Base-by-base conservation (phyloP, 805 yeast genomes). In the Wickerhamomyces silvicola region DNA sequence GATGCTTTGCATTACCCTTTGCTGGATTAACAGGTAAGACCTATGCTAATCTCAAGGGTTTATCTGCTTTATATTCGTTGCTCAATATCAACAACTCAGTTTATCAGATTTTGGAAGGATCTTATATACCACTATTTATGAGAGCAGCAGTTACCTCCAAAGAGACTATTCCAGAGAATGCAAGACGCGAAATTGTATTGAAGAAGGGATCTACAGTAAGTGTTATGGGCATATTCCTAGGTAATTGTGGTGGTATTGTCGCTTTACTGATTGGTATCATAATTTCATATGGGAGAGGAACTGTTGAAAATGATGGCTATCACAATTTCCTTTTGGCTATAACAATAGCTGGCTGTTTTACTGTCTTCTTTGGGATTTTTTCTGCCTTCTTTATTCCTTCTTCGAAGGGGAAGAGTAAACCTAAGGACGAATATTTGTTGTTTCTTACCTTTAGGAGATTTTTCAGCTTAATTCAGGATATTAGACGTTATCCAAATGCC, bases 101-200 rank as follows among this genome's bases (percentile, higher is more conserved):
- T 2, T 54, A 62, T 33, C 64, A 64, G 37, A 58, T 61, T 11
- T 27, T 61, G 14, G 67, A 62, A 35, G 66, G 60, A 2, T 57
- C 66, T 2, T 63, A 61, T 32, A 59, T 63, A 24, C 69, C 69
- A 2, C 30, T 56, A 14, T 59, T 64, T 33, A 62, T 64, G 68
- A 48, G 62, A 29, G 59, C 60, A 3, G 51, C 45, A 27, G 46
- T 38, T 5, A 39, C n/a, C 3, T 13, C 18, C 2, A 12, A 16
- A 7, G 20, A 14, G 10, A 10, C 8, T 4, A 8, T 25, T 7
- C 33, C 40, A 10, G 62, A 59, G 35, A 51, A 53, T 4, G 41
- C 45, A 0, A 38, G 61, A 35, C 38, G 52, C 7, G 30, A 39
- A 2, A 37, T 42, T 23, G 45, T 59, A 5, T 42, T 61, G 35